Evolutionary conservation across 352 stramenopile species (phyloP), one percentile per base, ranked within the genome.

Genomic region (Globisporangium apiculatum): DNA sequence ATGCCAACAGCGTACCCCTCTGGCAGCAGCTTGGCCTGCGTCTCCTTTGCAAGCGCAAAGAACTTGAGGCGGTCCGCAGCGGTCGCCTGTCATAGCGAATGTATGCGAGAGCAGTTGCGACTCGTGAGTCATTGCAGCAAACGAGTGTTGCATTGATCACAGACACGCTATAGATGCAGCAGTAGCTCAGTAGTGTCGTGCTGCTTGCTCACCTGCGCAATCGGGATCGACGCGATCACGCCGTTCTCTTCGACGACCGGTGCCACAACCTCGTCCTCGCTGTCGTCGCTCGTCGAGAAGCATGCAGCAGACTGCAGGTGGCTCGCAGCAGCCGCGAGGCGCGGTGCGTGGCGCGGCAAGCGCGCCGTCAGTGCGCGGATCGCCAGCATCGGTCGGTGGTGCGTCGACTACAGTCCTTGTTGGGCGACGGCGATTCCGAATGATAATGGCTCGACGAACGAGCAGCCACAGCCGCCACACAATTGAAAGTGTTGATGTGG

Each of bases 41-140:
- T 79, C 58, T 90, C 85, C 67, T 91, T 83, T 38, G 73, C 60
- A 47, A 95, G 78, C 41, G 71, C 61, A 64, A 93, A 95, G 61
- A 91, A 92, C 73, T 93, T 89, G 62, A 84, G 67, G 24, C 73
- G 66, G 47, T 91, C 77, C 5, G 73, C 74, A 31, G 72, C 61
- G 12, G 77, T 79, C n/a, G 73, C 77, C 82, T 91, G 51, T 47
- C 48, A 12, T 8, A 49, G n/a, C 24, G 24, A 31, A 31, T 31
- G 24, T 31, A 31, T 31, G 24, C 24, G 24, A 31, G 2, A 31
- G 24, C 24, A 31, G 24, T 31, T 31, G 24, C 24, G 24, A 31
- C 24, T 31, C 24, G 2, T 31, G 24, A 31, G 24, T 31, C 24
- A 31, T 31, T 31, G 24, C 24, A 31, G 3, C 24, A 31, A 31